phyloP scores from a whole-genome alignment of 345 rosid species.

The Populus tremula region DNA sequence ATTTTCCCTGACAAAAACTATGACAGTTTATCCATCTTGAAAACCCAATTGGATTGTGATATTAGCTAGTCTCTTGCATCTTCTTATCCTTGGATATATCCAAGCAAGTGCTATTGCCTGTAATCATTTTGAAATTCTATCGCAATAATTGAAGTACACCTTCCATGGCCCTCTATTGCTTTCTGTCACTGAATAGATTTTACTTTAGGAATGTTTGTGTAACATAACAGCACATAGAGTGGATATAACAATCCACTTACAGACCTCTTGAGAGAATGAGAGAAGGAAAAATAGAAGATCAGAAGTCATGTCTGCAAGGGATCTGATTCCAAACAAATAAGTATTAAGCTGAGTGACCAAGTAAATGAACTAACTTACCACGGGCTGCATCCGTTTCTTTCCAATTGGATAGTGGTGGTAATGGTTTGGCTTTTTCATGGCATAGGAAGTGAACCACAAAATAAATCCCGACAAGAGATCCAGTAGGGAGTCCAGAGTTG shows the following conservation, averaged over 20 bases:
- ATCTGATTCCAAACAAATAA: not conserved
- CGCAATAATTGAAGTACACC: not conserved
- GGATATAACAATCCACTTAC: not conserved
- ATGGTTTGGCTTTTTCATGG: constrained; percentile 71
- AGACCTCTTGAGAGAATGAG: not conserved
- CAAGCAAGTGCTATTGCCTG: not conserved
- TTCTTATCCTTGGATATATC: not conserved
- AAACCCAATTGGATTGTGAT: not conserved
- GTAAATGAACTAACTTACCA: constrained; percentile 35
- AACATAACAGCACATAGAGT: not conserved
- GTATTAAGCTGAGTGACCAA: not conserved
- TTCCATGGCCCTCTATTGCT: not conserved
- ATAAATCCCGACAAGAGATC: constrained; percentile 84
- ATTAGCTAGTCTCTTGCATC: not conserved
- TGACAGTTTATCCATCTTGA: not conserved
- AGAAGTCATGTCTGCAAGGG: not conserved
- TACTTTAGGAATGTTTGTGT: too few relatives aligned
- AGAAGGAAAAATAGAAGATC: not conserved
- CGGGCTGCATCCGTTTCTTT: constrained; percentile 86
- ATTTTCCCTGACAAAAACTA: not conserved
- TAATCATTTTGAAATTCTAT: not conserved
- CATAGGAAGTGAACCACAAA: constrained; percentile 76
- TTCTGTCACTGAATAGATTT: not conserved
- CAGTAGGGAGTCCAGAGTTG: constrained; percentile 77
- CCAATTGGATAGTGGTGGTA: constrained; percentile 69